A percentile compares a stretch with the other conserved stretches of the same genome.
Conservation (phyloP, 331 rosid species). For the Pyrus hybrid region DNA sequence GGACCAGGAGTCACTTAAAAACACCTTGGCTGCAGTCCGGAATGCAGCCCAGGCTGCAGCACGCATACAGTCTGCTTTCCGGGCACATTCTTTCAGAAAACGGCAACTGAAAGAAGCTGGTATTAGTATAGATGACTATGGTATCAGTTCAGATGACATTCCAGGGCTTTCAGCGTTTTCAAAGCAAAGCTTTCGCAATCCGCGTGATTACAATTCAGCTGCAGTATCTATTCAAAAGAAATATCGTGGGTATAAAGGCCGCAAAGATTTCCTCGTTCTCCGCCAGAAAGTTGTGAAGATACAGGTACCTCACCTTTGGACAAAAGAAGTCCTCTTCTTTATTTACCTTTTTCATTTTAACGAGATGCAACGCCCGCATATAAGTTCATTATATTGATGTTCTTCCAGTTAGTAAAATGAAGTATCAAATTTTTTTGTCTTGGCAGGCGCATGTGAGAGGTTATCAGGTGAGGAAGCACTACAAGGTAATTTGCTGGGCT, state of each 20-base stretch:
- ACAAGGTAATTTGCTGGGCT: conserved; percentile 78
- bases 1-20: conserved; percentile 52
- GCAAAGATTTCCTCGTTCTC: conserved; percentile 59
- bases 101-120: conserved; percentile 36
- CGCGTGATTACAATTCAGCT: conserved; percentile 54
- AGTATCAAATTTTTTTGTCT: conserved; percentile 3
- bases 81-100: conserved; percentile 70
- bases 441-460: conserved; percentile 93
- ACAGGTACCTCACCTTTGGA: conserved; percentile 48
- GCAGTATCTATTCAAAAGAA: conserved; percentile 93
- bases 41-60: conserved; percentile 93
- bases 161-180: conserved; percentile 42
- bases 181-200: conserved; percentile 30
- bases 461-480: conserved; percentile 72
- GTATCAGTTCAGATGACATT: conserved; percentile 28
- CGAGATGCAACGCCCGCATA: background rate
- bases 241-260: conserved; percentile 87
- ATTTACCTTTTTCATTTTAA: background rate
- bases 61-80: conserved; percentile 86
- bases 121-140: conserved; percentile 37
- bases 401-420: background rate
- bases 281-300: conserved; percentile 85
- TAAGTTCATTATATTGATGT: background rate
- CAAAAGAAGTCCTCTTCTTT: background rate
- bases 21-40: conserved; percentile 71